Conservation (phyloP, 345 rosid species). For the Murraya paniculata region DNA sequence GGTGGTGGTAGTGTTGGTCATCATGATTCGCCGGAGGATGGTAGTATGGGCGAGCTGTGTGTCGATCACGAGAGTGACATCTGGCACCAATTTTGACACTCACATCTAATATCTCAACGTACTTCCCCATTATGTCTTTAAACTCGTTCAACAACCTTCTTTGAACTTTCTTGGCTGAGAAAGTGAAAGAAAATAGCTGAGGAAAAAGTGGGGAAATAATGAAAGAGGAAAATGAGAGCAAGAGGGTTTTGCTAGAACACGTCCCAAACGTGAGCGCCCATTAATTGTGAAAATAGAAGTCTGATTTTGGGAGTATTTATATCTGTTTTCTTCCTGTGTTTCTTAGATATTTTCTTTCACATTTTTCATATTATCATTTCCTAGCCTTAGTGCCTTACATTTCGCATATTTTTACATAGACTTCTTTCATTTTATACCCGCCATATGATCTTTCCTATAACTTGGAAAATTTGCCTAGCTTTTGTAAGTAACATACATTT, state of each 20-base stretch:
- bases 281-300: not conserved
- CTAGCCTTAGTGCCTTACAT: not conserved
- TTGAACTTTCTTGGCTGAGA: not conserved
- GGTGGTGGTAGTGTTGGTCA: constrained; percentile 18
- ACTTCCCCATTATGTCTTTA: constrained; percentile 55
- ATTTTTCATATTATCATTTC: not conserved
- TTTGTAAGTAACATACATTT: too few relatives aligned
- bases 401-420: not conserved
- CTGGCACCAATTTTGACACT: constrained; percentile 79
- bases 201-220: not conserved
- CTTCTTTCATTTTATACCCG: too few relatives aligned
- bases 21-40: constrained; percentile 65
- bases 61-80: constrained; percentile 84
- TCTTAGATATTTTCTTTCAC: not conserved
- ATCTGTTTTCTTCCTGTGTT: not conserved
- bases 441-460: too few relatives aligned
- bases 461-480: too few relatives aligned
- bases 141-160: not conserved
- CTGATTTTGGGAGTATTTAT: not conserved
- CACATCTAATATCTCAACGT: constrained; percentile 58
- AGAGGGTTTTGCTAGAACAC: constrained; percentile 20
- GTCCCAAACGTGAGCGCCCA: constrained; percentile 30
- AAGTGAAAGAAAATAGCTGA: constrained; percentile 7
- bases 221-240: not conserved
- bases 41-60: constrained; percentile 72